Base-by-base conservation (phyloP, 2,329 filamentous ascomycete genomes). In the Chrysosporium keratinophilum region DNA sequence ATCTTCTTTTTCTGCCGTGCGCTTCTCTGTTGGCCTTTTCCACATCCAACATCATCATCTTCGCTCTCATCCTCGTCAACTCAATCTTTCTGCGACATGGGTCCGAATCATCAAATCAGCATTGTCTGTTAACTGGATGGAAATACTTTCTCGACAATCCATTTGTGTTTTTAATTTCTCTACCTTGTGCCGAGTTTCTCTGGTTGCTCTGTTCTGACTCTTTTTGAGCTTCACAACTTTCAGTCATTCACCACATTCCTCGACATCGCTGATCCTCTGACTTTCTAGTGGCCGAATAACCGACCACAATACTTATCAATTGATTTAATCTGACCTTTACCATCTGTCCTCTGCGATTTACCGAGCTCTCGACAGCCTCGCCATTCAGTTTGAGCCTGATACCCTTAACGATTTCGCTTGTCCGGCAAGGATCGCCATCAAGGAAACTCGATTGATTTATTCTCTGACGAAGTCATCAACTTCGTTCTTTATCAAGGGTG, bases 141-240 rank as follows among this genome's bases (percentile, higher is more conserved):
- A 39, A 6, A 39, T 37, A 39, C 34, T 23, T 17, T 11, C 10
- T 39, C 45, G 33, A 14, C 10, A 39, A 48, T 28, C 31, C 2
- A 48, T 4, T 23, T 48, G 17, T 39, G 45, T 39, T 15, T 11
- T 33, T 20, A 33, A 9, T 35, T 35, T 14, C 14, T 19, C 9
- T 28, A 33, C 44, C 12, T 35, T 19, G 44, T 4, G 31, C 42
- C 23, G 39, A n/a, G 14, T 37, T 37, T 46, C 31, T 23, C 31
- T 54, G 39, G 34, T 53, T 53, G 9, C 39, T 46, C 43, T 54
- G 5, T 47, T 48, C 19, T 40, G 42, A 15, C 34, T 53, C 50
- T 53, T 54, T 42, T 50, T 45, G 40, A 31, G 39, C 45, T 51
- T 43, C 35, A 35, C 23, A 41, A 52, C 48, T 47, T 35, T 39